phyloP scores from a whole-genome alignment of 768 basidiomycete species.

The Fomitopsis serialis region DNA sequence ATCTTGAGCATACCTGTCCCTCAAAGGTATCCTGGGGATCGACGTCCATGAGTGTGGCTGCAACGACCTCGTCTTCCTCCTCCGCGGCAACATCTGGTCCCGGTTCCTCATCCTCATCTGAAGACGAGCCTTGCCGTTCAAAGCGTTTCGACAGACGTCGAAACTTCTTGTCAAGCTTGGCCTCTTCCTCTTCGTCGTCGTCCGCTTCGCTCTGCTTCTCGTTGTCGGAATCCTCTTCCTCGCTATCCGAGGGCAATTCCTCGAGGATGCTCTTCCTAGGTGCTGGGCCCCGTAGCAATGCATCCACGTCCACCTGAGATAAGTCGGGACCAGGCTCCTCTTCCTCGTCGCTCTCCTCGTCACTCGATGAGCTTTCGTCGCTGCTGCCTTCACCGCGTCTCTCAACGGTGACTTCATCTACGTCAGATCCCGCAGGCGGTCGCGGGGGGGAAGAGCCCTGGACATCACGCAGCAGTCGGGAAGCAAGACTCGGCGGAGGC shows the following conservation, averaged over 20 bases:
- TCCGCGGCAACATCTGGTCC: neutral
- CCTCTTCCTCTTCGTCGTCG: slow-evolving; percentile 33
- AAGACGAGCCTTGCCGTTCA: slow-evolving; percentile 20
- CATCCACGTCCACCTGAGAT: slow-evolving; percentile 29
- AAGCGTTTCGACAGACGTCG: slow-evolving; percentile 29
- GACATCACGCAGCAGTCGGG: slow-evolving; percentile 1
- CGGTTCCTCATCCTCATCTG: slow-evolving; percentile 14
- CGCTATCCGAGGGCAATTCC: slow-evolving; percentile 23
- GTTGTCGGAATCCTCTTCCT: slow-evolving; percentile 33
- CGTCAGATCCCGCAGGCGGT: slow-evolving; percentile 26
- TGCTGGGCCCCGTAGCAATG: slow-evolving; percentile 36
- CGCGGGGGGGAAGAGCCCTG: slow-evolving; percentile 6
- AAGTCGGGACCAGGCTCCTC: slow-evolving; percentile 9
- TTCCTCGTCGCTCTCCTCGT: slow-evolving; percentile 15
- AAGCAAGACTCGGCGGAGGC: neutral
- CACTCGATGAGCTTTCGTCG: slow-evolving; percentile 28
- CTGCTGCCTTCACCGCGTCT: slow-evolving; percentile 35
- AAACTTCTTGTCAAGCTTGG: slow-evolving; percentile 27
- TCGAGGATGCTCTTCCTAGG: slow-evolving; percentile 23
- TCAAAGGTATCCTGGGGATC: slow-evolving; percentile 32
- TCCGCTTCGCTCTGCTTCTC: slow-evolving; percentile 32
- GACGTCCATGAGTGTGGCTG: slow-evolving; percentile 22
- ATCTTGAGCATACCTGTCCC: slow-evolving; percentile 3
- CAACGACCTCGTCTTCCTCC: slow-evolving; percentile 29
- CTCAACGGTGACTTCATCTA: slow-evolving; percentile 33